Conservation (phyloP, 352 stramenopile genomes). For the Phytophthora litchii region DNA sequence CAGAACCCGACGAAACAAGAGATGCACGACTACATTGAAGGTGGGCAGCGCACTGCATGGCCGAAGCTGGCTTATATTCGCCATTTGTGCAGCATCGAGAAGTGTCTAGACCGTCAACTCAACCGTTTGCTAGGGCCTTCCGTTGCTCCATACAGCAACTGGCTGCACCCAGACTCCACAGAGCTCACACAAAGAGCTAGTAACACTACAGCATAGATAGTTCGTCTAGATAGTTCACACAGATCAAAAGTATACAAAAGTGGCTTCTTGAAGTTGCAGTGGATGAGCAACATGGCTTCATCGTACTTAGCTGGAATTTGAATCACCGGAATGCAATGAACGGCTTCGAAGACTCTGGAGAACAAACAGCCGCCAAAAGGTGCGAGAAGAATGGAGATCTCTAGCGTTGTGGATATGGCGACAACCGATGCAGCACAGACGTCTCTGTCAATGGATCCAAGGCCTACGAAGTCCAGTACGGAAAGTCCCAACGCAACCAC, state of each 20-base stretch:
- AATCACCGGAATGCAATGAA: slow-evolving; percentile 27
- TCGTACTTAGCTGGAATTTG: slow-evolving; percentile 23
- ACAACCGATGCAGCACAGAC: slow-evolving; percentile 3
- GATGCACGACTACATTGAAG: slow-evolving; percentile 80
- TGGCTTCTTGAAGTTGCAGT: slow-evolving; percentile 9
- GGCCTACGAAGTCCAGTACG: not conserved
- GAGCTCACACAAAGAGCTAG: slow-evolving; percentile 2
- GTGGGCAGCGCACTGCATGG: slow-evolving; percentile 90
- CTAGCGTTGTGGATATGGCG: slow-evolving; percentile 4
- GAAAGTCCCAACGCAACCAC: not conserved
- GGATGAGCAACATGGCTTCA: slow-evolving; percentile 2
- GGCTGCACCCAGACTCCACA: slow-evolving; percentile 30
- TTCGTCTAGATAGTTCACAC: too few species aligned
- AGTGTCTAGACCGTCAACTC: slow-evolving; percentile 50
- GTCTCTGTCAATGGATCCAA: slow-evolving; percentile 3
- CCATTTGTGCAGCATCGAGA: slow-evolving; percentile 93
- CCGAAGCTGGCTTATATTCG: slow-evolving; percentile 94
- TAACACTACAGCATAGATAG: too few species aligned
- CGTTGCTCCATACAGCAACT: slow-evolving; percentile 32
- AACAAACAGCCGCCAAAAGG: slow-evolving; percentile 22
- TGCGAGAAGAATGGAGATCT: slow-evolving; percentile 1
- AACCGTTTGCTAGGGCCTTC: slow-evolving; percentile 31
- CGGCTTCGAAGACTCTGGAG: slow-evolving; percentile 4
- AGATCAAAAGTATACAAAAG: too few species aligned
- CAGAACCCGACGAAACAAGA: slow-evolving; percentile 78